These are phyloP conservation scores for Saccharomycopsis fermentans DNA, from an alignment of 805 yeast species.

Conservation along the genomic window DNA sequence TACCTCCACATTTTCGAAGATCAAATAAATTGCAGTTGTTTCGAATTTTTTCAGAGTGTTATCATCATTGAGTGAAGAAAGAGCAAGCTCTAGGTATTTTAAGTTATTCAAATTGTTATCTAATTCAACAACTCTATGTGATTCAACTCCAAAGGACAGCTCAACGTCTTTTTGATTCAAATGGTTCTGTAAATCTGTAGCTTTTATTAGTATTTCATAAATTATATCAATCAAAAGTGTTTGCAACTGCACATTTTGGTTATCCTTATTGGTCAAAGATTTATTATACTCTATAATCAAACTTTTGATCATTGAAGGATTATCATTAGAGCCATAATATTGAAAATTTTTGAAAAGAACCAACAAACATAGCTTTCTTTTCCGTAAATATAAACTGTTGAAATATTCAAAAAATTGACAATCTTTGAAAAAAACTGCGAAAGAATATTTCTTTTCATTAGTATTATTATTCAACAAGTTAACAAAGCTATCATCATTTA, in stretches of 20 bases:
- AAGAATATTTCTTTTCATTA: background rate
- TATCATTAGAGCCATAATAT: background rate
- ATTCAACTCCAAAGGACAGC: background rate
- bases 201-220: background rate
- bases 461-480: background rate
- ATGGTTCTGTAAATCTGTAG: background rate
- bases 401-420: background rate
- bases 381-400: background rate
- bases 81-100: background rate
- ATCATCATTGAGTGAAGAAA: background rate
- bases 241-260: background rate
- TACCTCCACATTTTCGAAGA: background rate
- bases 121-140: background rate
- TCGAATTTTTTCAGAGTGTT: background rate
- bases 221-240: background rate
- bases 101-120: background rate
- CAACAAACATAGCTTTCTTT: background rate
- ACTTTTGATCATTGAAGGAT: conserved; percentile 1
- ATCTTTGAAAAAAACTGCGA: background rate
- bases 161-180: background rate
- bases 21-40: background rate
- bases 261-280: background rate
- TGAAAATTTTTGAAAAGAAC: background rate
- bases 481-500: background rate
- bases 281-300: background rate